Conservation (phyloP, 148 eudicot genomes). For the Silene latifolia region DNA sequence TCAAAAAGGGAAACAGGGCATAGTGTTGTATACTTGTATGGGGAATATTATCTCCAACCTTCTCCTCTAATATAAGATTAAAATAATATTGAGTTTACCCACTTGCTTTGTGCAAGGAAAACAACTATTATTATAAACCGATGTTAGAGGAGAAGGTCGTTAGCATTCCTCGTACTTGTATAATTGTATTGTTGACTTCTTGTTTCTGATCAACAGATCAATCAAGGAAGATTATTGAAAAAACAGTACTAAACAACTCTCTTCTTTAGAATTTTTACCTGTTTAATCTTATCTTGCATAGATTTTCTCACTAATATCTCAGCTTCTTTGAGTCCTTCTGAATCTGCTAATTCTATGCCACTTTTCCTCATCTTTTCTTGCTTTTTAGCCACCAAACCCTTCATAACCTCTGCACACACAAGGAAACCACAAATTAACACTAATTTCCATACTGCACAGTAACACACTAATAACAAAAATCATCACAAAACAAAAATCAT, state of each 20-base stretch:
- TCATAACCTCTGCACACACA: conserved; percentile 76
- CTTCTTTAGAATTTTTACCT: conserved; percentile 32
- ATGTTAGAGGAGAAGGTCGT: too few relatives aligned
- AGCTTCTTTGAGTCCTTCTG: conserved; percentile 40
- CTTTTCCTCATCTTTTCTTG: conserved; percentile 66
- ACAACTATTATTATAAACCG: too few relatives aligned
- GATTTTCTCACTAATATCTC: conserved; percentile 37
- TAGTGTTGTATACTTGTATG: too few relatives aligned
- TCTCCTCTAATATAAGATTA: too few relatives aligned
- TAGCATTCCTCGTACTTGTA: too few relatives aligned
- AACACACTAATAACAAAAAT: background rate
- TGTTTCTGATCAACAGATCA: background rate
- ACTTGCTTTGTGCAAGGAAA: too few relatives aligned
- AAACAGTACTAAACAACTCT: background rate
- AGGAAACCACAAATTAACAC: background rate
- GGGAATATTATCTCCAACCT: too few relatives aligned
- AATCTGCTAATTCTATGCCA: conserved; percentile 46
- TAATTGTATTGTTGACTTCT: too few relatives aligned
- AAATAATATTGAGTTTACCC: too few relatives aligned
- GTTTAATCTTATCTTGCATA: conserved; percentile 45
- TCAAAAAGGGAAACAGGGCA: too few relatives aligned
- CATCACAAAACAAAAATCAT: background rate
- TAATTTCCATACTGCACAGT: background rate
- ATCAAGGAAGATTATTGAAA: background rate
- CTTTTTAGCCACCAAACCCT: conserved; percentile 81